Evolutionary conservation across 768 basidiomycete species (phyloP).

Genomic region (Heimioporus sp.): DNA sequence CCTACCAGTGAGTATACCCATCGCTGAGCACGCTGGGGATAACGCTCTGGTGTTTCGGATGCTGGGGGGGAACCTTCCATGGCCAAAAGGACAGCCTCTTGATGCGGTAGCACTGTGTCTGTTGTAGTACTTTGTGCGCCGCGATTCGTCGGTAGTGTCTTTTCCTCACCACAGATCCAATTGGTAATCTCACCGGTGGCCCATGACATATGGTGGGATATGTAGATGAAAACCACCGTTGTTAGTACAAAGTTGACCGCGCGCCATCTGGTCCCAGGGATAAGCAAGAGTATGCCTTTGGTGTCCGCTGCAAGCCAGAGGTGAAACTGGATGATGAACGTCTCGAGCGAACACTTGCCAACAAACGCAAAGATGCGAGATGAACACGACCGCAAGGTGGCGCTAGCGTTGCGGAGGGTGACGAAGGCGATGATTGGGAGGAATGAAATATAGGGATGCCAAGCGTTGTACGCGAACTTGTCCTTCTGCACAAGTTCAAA

Average conservation of each 20-base stretch:
- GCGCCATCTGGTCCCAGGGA: constrained; percentile 73
- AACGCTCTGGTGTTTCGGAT: constrained; percentile 39
- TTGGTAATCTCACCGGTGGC: constrained; percentile 73
- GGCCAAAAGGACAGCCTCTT: constrained; percentile 13
- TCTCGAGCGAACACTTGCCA: constrained; percentile 86
- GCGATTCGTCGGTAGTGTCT: constrained; percentile 19
- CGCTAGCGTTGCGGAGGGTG: constrained; percentile 72
- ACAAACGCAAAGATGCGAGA: constrained; percentile 76
- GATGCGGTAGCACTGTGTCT: background rate
- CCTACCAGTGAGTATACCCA: constrained; percentile 55
- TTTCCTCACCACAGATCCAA: constrained; percentile 46
- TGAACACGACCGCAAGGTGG: constrained; percentile 64
- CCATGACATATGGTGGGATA: constrained; percentile 72
- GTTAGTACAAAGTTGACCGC: constrained; percentile 78
- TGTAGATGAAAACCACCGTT: constrained; percentile 74
- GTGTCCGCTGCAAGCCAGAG: constrained; percentile 85
- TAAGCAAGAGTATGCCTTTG: constrained; percentile 73
- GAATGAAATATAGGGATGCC: constrained; percentile 81
- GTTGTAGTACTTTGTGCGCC: background rate
- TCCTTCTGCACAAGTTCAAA: constrained; percentile 76
- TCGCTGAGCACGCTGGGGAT: constrained; percentile 30
- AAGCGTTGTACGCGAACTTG: constrained; percentile 85
- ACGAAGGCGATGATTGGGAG: constrained; percentile 79
- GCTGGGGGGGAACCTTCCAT: constrained; percentile 15
- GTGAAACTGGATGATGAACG: constrained; percentile 90